phyloP scores from a whole-genome alignment of 2,329 filamentous ascomycete species.

The Ilyonectria mors-panacis region DNA sequence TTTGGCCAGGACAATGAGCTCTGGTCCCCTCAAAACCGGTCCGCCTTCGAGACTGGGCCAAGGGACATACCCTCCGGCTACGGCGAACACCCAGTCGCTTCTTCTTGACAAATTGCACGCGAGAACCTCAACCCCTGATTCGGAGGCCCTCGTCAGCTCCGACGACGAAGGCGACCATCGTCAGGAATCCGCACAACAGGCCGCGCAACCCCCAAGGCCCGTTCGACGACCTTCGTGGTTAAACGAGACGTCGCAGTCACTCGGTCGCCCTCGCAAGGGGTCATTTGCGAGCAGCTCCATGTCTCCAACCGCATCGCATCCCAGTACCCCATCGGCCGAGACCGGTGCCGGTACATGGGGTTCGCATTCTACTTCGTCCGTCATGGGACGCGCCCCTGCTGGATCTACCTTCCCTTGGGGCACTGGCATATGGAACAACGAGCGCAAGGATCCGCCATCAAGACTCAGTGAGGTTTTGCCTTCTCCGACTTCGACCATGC shows the following conservation, averaged over 20 bases:
- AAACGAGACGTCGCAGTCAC: constrained; percentile 80
- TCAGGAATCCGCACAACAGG: constrained; percentile 65
- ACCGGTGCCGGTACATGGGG: constrained; percentile 67
- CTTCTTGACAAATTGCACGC: constrained; percentile 83
- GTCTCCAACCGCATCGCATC: constrained; percentile 85
- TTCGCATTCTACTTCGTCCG: constrained; percentile 64
- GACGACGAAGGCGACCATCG: constrained; percentile 89
- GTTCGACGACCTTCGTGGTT: constrained; percentile 86
- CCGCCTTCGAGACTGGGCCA: constrained; percentile 67
- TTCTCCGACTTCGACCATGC: constrained; percentile 77
- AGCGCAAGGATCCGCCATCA: constrained; percentile 84
- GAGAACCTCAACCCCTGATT: constrained; percentile 91
- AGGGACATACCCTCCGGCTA: constrained; percentile 59
- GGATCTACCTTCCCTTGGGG: constrained; percentile 77
- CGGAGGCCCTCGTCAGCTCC: constrained; percentile 92
- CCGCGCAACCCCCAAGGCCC: constrained; percentile 70
- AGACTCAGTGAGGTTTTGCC: constrained; percentile 81
- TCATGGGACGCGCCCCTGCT: constrained; percentile 64
- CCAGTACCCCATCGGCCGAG: constrained; percentile 83
- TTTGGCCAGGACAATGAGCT: constrained; percentile 62
- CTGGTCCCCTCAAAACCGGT: constrained; percentile 64
- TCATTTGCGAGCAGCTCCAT: constrained; percentile 84
- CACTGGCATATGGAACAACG: constrained; percentile 86
- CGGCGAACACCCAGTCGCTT: constrained; percentile 73
- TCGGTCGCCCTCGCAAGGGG: constrained; percentile 77